A percentile compares a stretch with the other conserved stretches of the same genome.
Conservation (phyloP, 345 rosid species). For the Bretschneidera sinensis region DNA sequence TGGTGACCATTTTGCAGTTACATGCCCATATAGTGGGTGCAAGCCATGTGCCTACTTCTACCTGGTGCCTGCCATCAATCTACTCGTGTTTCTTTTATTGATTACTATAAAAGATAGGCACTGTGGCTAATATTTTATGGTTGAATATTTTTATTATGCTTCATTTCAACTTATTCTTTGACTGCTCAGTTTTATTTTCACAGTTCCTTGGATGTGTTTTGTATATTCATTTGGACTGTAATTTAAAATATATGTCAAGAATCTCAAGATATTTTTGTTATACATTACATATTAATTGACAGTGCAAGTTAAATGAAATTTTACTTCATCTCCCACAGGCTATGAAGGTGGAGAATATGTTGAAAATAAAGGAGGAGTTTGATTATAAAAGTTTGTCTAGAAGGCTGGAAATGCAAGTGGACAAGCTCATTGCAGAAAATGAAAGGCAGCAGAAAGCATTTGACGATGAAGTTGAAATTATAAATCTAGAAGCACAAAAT, state of each 20-base stretch:
- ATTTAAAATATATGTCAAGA: not conserved
- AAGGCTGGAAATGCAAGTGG: conserved; percentile 83
- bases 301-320: not conserved
- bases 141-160: not conserved
- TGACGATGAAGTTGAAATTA: conserved; percentile 81
- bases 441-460: conserved; percentile 92
- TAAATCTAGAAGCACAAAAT: conserved; percentile 67
- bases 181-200: not conserved
- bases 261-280: too few species aligned
- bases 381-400: conserved; percentile 97
- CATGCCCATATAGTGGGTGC: not conserved
- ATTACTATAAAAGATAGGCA: not conserved
- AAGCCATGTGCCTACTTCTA: too few species aligned
- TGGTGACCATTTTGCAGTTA: not conserved
- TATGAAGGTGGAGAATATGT: conserved; percentile 99
- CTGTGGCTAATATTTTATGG: not conserved
- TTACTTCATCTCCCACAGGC: conserved; percentile 46
- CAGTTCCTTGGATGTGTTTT: not conserved
- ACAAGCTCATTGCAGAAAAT: conserved; percentile 87
- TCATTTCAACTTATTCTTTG: not conserved
- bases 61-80: not conserved
- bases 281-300: not conserved
- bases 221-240: not conserved
- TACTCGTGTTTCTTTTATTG: too few species aligned
- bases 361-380: conserved; percentile 97